Evolutionary conservation across 768 basidiomycete genomes (phyloP).

Genomic region (Pleurotus djamor): DNA sequence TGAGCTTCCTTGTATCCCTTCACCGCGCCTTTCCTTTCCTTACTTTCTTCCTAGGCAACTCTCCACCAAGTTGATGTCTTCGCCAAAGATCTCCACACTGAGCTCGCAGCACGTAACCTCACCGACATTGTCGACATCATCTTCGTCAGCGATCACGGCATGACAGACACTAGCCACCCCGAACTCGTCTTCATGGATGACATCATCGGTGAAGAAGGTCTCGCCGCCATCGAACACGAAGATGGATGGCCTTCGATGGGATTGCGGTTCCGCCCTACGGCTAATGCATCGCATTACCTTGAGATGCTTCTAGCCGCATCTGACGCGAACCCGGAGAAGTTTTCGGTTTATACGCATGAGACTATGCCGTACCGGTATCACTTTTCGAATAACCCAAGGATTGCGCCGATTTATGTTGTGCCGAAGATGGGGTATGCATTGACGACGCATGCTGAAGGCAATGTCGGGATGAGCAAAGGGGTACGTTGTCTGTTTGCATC

Average conservation of each 20-base stretch:
- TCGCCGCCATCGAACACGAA: constrained; percentile 60
- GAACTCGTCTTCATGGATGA: constrained; percentile 80
- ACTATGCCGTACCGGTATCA: constrained; percentile 85
- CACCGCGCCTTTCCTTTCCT: not conserved
- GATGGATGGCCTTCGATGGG: constrained; percentile 95
- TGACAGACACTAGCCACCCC: constrained; percentile 84
- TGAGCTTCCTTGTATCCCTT: constrained; percentile 27
- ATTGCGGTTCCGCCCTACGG: constrained; percentile 62
- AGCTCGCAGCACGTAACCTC: constrained; percentile 69
- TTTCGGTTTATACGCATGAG: constrained; percentile 74
- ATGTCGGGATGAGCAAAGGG: constrained; percentile 69
- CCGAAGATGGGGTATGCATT: constrained; percentile 81
- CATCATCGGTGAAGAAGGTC: constrained; percentile 65
- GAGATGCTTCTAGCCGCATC: constrained; percentile 53
- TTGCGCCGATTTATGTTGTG: constrained; percentile 85
- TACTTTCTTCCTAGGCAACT: constrained; percentile 43
- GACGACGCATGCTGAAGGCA: constrained; percentile 61
- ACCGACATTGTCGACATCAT: constrained; percentile 83
- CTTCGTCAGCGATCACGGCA: constrained; percentile 91
- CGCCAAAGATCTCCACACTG: constrained; percentile 63
- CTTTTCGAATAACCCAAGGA: constrained; percentile 69
- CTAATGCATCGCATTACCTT: constrained; percentile 57
- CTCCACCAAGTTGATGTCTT: constrained; percentile 71
- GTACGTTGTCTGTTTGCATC: constrained; percentile 39
- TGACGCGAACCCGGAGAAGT: constrained; percentile 55